Base-by-base conservation (phyloP, 2,329 filamentous ascomycete genomes). In the Aschersonia sp. region DNA sequence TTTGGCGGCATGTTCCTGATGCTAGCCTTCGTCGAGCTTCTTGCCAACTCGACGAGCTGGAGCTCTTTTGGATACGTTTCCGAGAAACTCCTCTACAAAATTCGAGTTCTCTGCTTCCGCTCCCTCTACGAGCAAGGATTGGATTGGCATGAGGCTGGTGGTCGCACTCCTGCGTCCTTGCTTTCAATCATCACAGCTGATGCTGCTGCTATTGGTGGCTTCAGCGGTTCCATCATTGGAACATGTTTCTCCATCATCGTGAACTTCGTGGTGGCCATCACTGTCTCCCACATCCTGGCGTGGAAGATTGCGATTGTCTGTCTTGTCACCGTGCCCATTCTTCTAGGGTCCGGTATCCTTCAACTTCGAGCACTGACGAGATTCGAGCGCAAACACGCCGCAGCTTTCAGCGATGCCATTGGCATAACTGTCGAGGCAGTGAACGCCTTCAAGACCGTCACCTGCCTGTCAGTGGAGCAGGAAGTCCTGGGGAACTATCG, bases 261-360 rank as follows among this genome's bases (percentile, higher is more conserved):
- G 51, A 86, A 84, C 59, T 76, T 87, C 31, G 52, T 86, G 12
- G 77, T 74, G 0, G 81, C 79, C 1, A 79, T 87, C 47, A 75
- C 83, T 32, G 58, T 87, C 8, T 78, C 82, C 0, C 81, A 84
- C 51, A 76, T 86, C 43, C 69, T 88, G 44, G 81, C 81, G 3
- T 88, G 84, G 84, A 83, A 78, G 56, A 85, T 88, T 51, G 83
- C 83, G 0, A 63, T 88, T 11, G 83, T 88, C 4, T 82, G 81
- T 47, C 68, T 88, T 5, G 73, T 82, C 0, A 70, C 77, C 7
- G 77, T 87, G 0, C 84, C 84, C 0, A 63, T 87, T 8, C 72
- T 87, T 5, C 68, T 88, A 0, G 79, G 78, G 1, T 73, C 81
- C 0, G 83, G 84, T 0, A 73, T 84, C 51, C 77, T 87, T 74